These are phyloP conservation scores for Gardenia jasminoides DNA, from an alignment of 257 asterid species.

Conservation along the genomic window DNA sequence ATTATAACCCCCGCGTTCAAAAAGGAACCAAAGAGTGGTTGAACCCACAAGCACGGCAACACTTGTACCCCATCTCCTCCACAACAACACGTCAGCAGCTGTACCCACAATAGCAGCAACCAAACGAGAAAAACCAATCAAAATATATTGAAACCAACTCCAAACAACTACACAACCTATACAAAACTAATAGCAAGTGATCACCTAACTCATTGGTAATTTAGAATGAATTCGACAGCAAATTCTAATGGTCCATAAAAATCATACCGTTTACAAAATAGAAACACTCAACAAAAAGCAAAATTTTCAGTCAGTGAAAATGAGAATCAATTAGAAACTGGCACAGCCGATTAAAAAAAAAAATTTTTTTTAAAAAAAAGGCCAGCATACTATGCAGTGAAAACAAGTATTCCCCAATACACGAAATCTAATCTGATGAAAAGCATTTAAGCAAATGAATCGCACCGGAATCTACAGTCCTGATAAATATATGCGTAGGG, in stretches of 20 bases:
- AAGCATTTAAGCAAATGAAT: neutral
- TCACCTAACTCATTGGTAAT: too few species aligned
- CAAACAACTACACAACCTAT: neutral
- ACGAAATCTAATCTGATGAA: too few species aligned
- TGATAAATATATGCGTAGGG: neutral
- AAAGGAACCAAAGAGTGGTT: conserved; percentile 75
- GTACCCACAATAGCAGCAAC: conserved; percentile 22
- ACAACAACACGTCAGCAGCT: conserved; percentile 83
- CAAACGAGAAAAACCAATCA: neutral
- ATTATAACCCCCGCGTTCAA: conserved; percentile 88
- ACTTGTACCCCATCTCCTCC: conserved; percentile 68
- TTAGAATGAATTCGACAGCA: too few species aligned
- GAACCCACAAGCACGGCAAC: conserved; percentile 55
- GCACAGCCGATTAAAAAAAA: neutral
- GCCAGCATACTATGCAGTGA: too few species aligned
- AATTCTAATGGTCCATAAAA: too few species aligned
- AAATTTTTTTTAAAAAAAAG: too few species aligned
- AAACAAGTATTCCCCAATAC: neutral
- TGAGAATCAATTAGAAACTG: neutral
- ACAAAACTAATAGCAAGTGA: too few species aligned
- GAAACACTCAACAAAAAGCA: too few species aligned
- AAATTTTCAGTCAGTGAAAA: neutral
- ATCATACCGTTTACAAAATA: too few species aligned
- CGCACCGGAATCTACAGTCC: neutral
- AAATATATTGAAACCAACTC: neutral